phyloP scores from a whole-genome alignment of 2,329 filamentous ascomycete species.

The Aspergillus sp. region DNA sequence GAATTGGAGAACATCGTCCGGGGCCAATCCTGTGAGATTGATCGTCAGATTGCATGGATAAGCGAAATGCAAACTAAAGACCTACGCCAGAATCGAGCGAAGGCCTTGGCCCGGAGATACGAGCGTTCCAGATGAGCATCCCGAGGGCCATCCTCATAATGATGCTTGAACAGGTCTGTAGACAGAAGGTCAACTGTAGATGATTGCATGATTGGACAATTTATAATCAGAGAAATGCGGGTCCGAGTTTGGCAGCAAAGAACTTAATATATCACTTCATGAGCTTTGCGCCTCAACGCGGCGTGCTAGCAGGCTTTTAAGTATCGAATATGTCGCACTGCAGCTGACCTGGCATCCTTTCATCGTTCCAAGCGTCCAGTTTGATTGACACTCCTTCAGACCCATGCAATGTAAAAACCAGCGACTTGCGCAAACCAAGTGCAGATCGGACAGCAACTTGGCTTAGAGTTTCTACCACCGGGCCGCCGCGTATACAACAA shows the following conservation, averaged over 20 bases:
- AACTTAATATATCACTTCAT: neutral
- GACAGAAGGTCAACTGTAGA: conserved; percentile 6
- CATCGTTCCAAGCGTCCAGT: no score
- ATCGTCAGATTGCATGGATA: neutral
- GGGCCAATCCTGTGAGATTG: neutral
- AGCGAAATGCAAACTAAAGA: neutral
- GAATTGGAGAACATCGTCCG: conserved; percentile 4
- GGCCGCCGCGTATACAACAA: no score
- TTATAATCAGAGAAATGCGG: neutral
- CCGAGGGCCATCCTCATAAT: neutral
- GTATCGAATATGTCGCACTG: no score
- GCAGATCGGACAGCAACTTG: no score
- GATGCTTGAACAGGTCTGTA: conserved; percentile 1
- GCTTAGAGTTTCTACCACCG: no score
- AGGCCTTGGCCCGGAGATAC: conserved; percentile 10
- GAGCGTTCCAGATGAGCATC: conserved; percentile 2
- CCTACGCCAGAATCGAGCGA: conserved; percentile 6
- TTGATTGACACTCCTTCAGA: rapidly evolving
- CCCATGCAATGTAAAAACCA: no score
- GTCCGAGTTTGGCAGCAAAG: neutral
- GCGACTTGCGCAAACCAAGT: no score
- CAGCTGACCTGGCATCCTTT: no score
- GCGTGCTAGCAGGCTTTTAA: no score
- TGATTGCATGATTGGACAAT: neutral
- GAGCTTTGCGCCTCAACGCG: no score